Evolutionary conservation across 495 filamentous ascomycete species (phyloP).

Genomic region (Talaromyces stipitatus): DNA sequence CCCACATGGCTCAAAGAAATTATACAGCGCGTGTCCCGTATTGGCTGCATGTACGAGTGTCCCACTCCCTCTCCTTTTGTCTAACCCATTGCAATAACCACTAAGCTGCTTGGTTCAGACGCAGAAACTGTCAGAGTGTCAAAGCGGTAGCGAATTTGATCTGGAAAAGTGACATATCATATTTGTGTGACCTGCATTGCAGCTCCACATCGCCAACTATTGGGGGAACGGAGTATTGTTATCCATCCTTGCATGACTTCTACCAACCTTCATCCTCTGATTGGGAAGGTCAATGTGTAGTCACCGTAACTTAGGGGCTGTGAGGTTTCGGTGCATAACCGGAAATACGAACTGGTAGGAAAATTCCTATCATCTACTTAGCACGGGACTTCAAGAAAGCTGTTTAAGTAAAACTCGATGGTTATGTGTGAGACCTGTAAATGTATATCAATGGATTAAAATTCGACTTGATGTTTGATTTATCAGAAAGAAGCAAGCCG

Average conservation of each 20-base stretch:
- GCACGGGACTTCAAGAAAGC: background rate
- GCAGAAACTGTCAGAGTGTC: background rate
- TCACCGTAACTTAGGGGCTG: background rate
- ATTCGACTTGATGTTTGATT: background rate
- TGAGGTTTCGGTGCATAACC: background rate
- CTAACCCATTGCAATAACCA: background rate
- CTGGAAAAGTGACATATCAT: background rate
- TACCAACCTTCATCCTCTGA: background rate
- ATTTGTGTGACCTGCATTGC: background rate
- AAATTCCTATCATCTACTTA: background rate
- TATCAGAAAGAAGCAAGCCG: background rate
- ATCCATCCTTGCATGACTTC: background rate
- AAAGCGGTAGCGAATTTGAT: background rate
- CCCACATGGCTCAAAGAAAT: background rate
- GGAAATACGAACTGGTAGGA: background rate
- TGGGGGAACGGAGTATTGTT: background rate
- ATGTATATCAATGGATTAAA: background rate
- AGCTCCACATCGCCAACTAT: background rate
- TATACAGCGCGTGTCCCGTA: background rate
- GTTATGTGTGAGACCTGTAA: too few species aligned
- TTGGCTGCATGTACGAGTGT: background rate
- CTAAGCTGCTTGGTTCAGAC: background rate
- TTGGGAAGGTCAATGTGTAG: background rate
- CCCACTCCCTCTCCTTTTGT: background rate
- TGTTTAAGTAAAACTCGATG: too few species aligned